These are phyloP conservation scores for Ceratocystis albifundus DNA, from an alignment of 2,329 filamentous ascomycete genomes.

Conservation along the genomic window DNA sequence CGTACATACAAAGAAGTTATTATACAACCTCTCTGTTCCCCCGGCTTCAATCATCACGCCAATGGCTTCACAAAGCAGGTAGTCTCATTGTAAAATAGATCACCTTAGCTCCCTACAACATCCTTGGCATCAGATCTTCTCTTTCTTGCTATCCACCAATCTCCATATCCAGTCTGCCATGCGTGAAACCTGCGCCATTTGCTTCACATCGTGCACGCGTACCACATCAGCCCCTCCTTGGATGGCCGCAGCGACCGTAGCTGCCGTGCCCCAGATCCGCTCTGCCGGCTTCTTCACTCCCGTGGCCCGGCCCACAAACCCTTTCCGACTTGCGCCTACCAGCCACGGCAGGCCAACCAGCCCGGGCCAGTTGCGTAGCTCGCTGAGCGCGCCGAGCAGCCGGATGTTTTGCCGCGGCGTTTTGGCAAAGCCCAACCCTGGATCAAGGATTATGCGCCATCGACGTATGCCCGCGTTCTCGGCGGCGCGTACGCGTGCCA, in stretches of 20 bases:
- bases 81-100: no score
- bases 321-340: slow-evolving; percentile 77
- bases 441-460: slow-evolving; percentile 92
- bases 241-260: slow-evolving; percentile 73
- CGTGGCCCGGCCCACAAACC: slow-evolving; percentile 74
- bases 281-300: slow-evolving; percentile 59
- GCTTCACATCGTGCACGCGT: slow-evolving; percentile 76
- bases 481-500: slow-evolving; percentile 58
- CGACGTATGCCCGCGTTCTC: slow-evolving; percentile 70
- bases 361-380: slow-evolving; percentile 52
- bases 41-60: no score
- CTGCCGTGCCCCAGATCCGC: slow-evolving; percentile 75
- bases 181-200: slow-evolving; percentile 73
- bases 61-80: no score
- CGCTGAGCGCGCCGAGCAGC: slow-evolving; percentile 55
- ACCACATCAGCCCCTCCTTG: slow-evolving; percentile 84
- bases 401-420: slow-evolving; percentile 67
- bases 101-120: neutral
- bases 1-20: no score
- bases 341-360: slow-evolving; percentile 72
- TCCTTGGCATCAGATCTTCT: slow-evolving; percentile 6
- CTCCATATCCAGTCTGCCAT: slow-evolving; percentile 93
- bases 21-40: neutral
- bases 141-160: slow-evolving; percentile 27
- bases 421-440: slow-evolving; percentile 91